phyloP scores from a whole-genome alignment of 139 green algal species.

The Nannochloris sp. region DNA sequence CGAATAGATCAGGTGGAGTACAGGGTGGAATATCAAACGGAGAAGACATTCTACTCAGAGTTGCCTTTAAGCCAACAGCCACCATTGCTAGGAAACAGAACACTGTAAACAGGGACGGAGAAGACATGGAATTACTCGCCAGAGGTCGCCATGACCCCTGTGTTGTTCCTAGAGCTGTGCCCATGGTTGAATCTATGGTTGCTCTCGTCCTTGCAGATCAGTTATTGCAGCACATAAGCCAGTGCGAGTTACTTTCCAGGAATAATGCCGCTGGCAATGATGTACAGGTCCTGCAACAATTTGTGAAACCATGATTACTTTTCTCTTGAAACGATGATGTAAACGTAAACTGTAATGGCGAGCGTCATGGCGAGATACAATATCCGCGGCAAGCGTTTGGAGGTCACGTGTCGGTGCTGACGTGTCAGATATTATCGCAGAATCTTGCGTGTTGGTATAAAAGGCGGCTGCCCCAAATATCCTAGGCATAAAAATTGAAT shows the following conservation, averaged over 20 bases:
- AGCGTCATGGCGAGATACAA: no score
- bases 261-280: conserved; percentile 33
- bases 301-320: background rate
- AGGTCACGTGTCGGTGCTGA: background rate
- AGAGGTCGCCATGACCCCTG: conserved; percentile 91
- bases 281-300: conserved; percentile 23
- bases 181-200: conserved; percentile 99
- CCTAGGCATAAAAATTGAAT: no score
- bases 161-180: conserved; percentile 92
- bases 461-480: no score
- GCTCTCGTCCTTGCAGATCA: conserved; percentile 94
- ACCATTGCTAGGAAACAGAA: conserved; percentile 85
- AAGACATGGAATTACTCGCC: conserved; percentile 81
- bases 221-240: conserved; percentile 81
- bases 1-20: conserved; percentile 69
- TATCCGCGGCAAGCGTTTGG: no score
- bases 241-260: conserved; percentile 87
- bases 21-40: conserved; percentile 93
- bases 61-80: conserved; percentile 98
- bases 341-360: no score
- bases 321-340: no score
- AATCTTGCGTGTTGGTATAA: no score
- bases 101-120: conserved; percentile 65
- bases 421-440: background rate
- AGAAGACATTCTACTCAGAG: conserved; percentile 87